These are phyloP conservation scores for Dothidotthia symphoricarpi DNA, from an alignment of 2,329 filamentous ascomycete genomes.

Conservation along the genomic window DNA sequence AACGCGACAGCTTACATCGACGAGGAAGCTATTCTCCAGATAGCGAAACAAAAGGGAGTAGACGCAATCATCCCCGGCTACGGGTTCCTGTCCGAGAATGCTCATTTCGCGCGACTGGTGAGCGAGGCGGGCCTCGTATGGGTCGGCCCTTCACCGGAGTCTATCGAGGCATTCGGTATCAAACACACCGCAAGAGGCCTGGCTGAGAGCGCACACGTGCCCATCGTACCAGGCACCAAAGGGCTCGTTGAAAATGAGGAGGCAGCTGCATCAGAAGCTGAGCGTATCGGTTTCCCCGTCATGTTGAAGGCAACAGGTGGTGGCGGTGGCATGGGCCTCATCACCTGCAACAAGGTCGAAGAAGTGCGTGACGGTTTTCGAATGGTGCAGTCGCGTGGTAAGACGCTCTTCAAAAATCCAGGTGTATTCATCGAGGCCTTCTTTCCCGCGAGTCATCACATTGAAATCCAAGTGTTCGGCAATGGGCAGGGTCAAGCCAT, in stretches of 20 bases:
- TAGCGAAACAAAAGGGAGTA: slow-evolving; percentile 51
- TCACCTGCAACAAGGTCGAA: slow-evolving; percentile 65
- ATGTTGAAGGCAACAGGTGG: slow-evolving; percentile 62
- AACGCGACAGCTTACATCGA: slow-evolving; percentile 53
- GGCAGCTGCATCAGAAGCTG: slow-evolving; percentile 48
- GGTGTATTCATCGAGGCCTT: slow-evolving; percentile 85
- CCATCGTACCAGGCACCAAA: slow-evolving; percentile 55
- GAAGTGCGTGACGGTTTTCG: slow-evolving; percentile 70
- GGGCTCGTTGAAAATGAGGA: slow-evolving; percentile 50
- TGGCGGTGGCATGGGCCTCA: slow-evolving; percentile 79
- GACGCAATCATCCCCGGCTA: slow-evolving; percentile 67
- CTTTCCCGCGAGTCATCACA: slow-evolving; percentile 74
- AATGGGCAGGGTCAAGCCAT: slow-evolving; percentile 77
- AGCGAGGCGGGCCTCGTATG: slow-evolving; percentile 57
- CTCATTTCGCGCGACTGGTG: slow-evolving; percentile 58
- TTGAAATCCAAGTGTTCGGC: slow-evolving; percentile 89
- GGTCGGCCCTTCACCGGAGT: slow-evolving; percentile 56
- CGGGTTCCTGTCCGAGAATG: slow-evolving; percentile 65
- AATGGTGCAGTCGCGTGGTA: slow-evolving; percentile 72
- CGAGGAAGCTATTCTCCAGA: slow-evolving; percentile 48
- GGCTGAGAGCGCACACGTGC: slow-evolving; percentile 53
- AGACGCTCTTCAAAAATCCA: slow-evolving; percentile 77
- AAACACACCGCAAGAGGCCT: slow-evolving; percentile 59
- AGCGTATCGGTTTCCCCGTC: slow-evolving; percentile 52
- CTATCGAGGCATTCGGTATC: slow-evolving; percentile 57